phyloP scores from a whole-genome alignment of 441 rosid species.

The Geranium incanum region DNA sequence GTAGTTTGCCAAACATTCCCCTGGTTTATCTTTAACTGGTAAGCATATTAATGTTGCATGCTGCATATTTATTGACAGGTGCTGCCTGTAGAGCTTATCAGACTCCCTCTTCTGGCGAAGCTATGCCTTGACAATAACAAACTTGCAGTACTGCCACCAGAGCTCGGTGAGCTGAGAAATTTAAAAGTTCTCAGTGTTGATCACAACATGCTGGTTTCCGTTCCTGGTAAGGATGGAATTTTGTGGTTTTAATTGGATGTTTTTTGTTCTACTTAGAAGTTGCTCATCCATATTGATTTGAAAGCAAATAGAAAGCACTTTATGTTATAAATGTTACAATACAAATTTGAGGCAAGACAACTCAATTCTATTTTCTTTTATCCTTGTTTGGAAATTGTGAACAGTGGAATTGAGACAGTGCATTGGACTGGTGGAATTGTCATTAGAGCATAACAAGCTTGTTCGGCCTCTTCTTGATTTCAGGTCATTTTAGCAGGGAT shows the following conservation, averaged over 20 bases:
- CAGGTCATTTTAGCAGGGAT: constrained; percentile 49
- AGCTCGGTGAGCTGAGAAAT: constrained; percentile 66
- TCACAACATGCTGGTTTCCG: constrained; percentile 68
- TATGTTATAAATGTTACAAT: constrained; percentile 8
- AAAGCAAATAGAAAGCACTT: constrained; percentile 7
- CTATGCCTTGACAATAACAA: constrained; percentile 77
- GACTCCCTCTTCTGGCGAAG: constrained; percentile 77
- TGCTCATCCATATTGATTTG: constrained; percentile 15
- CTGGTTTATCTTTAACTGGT: not conserved
- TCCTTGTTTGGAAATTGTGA: constrained; percentile 29
- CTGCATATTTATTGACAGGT: constrained; percentile 37
- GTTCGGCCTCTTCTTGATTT: constrained; percentile 96
- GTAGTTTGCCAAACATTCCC: not conserved
- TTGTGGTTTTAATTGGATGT: not conserved
- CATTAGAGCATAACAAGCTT: constrained; percentile 90
- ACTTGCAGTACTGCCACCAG: constrained; percentile 74
- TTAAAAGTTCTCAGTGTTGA: constrained; percentile 76
- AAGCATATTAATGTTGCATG: constrained; percentile 6
- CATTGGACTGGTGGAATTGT: constrained; percentile 64
- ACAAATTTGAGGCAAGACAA: constrained; percentile 9
- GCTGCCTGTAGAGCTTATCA: constrained; percentile 70
- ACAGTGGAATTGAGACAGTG: constrained; percentile 90
- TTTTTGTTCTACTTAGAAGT: constrained; percentile 2
- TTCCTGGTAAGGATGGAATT: constrained; percentile 63
- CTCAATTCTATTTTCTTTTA: constrained; percentile 13